Evolutionary conservation across 768 basidiomycete species (phyloP), one percentile per base, ranked within the genome.

Genomic region (Mycena crocata): DNA sequence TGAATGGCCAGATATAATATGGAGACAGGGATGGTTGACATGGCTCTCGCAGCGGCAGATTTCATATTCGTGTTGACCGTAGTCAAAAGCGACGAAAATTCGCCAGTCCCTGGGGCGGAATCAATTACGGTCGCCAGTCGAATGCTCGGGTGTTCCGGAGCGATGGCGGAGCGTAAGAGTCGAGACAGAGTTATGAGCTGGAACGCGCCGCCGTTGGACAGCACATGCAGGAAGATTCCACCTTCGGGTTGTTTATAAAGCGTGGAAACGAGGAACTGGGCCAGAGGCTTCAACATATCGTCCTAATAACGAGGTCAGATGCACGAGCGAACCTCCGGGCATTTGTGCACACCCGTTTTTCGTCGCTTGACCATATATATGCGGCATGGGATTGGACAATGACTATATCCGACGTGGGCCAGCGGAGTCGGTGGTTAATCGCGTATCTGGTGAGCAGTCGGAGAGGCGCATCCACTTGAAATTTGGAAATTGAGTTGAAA

Each of bases 391-490:
- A 39, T 24, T 56, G 37, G 26, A 56, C 54, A 19, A 56, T 56
- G 54, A 56, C 30, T 56, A 56, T 56, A 56, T 56, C 54, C 30
- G 54, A 39, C 7, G 54, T 24, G 5, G 54, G 54, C 54, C 54
- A 56, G 28, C 21, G 8, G 35, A 56, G 54, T 23, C 54, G 54
- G 37, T 56, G 54, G 37, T 42, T 28, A n/a, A 19, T 30, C 19
- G 54, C 54, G 26, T 56, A 42, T 39, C 42, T 56, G 26, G 23
- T 26, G 37, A 56, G 13, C 15, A 56, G 37, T 15, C 39, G 54
- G 28, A 56, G 35, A 42, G 54, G 54, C 21, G 54, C 54, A 56
- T 39, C 54, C 54, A 56, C 54, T 56, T 23, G 21, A 30, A 26
- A 30, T 19, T 19, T n/a, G n/a, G 35, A 40, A 21, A 3, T 24